Percentiles rank a stretch among this genome's conserved stretches.
Conservation (phyloP, 208 protist species). For the Trypanosoma vivax region DNA sequence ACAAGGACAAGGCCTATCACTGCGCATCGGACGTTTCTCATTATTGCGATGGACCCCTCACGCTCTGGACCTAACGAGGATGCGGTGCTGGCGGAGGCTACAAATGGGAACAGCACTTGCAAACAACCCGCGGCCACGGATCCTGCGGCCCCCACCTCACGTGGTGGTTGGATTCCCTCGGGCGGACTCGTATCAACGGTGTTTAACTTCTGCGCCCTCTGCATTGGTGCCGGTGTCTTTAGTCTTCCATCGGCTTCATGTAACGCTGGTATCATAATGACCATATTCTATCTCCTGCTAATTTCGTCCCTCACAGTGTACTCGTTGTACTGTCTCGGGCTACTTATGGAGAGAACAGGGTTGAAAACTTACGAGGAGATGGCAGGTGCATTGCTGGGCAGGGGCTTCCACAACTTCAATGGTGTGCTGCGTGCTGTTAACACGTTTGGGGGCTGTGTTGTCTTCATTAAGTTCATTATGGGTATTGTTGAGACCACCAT, state of each 20-base stretch:
- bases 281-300: constrained; percentile 35
- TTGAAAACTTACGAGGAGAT: constrained; percentile 39
- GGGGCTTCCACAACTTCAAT: constrained; percentile 28
- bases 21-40: too few species aligned
- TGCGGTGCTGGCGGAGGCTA: too few species aligned
- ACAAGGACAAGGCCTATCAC: too few species aligned
- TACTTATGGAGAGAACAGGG: constrained; percentile 26
- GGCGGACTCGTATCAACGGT: constrained; percentile 33
- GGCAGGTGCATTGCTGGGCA: constrained; percentile 22
- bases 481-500: constrained; percentile 35
- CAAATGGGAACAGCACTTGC: too few species aligned
- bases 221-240: constrained; percentile 60
- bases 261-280: constrained; percentile 34
- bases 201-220: constrained; percentile 40
- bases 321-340: constrained; percentile 44
- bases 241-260: constrained; percentile 44
- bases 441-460: constrained; percentile 38
- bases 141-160: too few species aligned
- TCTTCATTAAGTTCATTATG: constrained; percentile 46
- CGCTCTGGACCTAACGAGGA: too few species aligned
- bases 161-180: too few species aligned
- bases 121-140: too few species aligned
- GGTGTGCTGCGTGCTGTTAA: constrained; percentile 23
- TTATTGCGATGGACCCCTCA: too few species aligned
- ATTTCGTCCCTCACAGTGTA: constrained; percentile 31